Conservation (phyloP, 2,329 filamentous ascomycete genomes). For the Ampelomyces quisqualis region DNA sequence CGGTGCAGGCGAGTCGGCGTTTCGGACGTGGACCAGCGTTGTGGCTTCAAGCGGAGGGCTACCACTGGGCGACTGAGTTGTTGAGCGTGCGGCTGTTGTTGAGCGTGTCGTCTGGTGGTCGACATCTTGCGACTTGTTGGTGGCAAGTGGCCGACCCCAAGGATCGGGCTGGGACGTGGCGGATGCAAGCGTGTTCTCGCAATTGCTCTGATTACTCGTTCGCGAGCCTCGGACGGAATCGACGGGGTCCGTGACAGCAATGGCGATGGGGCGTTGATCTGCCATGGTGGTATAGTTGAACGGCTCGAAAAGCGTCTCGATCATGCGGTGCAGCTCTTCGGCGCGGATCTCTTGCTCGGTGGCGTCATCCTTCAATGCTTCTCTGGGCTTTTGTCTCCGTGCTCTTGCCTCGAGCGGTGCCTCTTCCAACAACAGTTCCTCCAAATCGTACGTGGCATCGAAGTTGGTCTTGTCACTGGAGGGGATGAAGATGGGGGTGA, state of each 20-base stretch:
- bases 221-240: slow-evolving; percentile 35
- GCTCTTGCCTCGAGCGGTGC: slow-evolving; percentile 91
- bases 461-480: slow-evolving; percentile 99
- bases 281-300: slow-evolving; percentile 91
- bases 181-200: slow-evolving; percentile 36
- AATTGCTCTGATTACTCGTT: slow-evolving; percentile 39
- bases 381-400: slow-evolving; percentile 87
- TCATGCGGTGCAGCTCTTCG: slow-evolving; percentile 90
- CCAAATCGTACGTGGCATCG: slow-evolving; percentile 95
- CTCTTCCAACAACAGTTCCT: slow-evolving; percentile 90
- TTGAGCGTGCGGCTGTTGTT: slow-evolving; percentile 43
- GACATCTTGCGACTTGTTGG: slow-evolving; percentile 41
- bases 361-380: slow-evolving; percentile 88
- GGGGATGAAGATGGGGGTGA: slow-evolving; percentile 87
- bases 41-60: slow-evolving; percentile 47
- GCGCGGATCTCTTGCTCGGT: slow-evolving; percentile 93
- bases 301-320: slow-evolving; percentile 88
- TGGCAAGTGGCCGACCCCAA: slow-evolving; percentile 33
- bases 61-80: slow-evolving; percentile 51
- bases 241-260: slow-evolving; percentile 31
- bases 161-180: slow-evolving; percentile 36
- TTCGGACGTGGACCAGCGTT: slow-evolving; percentile 23
- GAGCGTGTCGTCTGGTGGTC: slow-evolving; percentile 42
- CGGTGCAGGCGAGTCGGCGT: slow-evolving; percentile 35
- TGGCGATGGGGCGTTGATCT: slow-evolving; percentile 62